Base-by-base conservation (phyloP, 495 filamentous ascomycete genomes). In the Aspergillus kassunensis region DNA sequence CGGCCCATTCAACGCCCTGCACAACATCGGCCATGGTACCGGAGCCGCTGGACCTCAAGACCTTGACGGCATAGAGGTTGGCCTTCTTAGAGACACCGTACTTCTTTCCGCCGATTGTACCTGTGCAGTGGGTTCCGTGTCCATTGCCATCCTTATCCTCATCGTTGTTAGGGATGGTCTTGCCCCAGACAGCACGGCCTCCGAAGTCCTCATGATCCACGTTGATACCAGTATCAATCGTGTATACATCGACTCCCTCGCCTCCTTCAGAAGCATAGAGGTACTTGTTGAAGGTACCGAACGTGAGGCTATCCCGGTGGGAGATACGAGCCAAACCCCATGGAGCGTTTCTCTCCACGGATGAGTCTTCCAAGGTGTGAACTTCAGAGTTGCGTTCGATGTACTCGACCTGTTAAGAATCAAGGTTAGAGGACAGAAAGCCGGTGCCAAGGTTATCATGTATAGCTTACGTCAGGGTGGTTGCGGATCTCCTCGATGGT, bases 11-110 rank as follows among this genome's bases (percentile, higher is more conserved):
- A 60, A 99, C 95, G 67, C 95, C 95, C 77, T 92, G 91, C 55
- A 99, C 88, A 57, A 99, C 95, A 66, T 99, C 95, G 41, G 90
- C 88, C 95, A 99, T 99, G 59, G 90, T 88, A 57, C 95, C 95
- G 55, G 95, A 96, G 59, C 95, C 95, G 70, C 96, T 97, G 54
- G 95, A 97, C 63, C 87, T 84, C 55, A 99, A 84, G 31, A 99
- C 95, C 82, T 99, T 99, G 73, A 99, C 90, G 52, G 95, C 95
- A 63, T 90, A 88, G 65, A 99, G 78, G 55, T 88, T 88, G 63
- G 95, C 95, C 81, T 96, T 96, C 86, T 99, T 99, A 61, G 95
- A 90, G 54, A 99, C 93, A 82, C 95, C 95, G 68, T 93, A 97
- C 77, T 96, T 97, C 81, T 92, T 93, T 68, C 95, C 95, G 51